Evolutionary conservation across 1,139 yeast genomes (phyloP).

Genomic region (Nakaseomyces delphensis): DNA sequence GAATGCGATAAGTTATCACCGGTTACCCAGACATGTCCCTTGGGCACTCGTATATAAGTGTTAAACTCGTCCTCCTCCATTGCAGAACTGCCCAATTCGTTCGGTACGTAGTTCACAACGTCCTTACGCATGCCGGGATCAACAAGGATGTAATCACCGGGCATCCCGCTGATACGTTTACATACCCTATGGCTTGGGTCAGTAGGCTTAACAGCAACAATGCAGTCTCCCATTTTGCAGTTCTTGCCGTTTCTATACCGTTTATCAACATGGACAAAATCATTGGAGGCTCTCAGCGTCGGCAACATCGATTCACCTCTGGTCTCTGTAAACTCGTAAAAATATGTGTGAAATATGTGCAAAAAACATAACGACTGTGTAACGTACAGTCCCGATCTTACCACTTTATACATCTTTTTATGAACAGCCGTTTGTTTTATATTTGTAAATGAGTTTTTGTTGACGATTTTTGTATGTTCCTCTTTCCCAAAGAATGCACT

Average conservation of each 20-base stretch:
- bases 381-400: conserved; percentile 5
- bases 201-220: conserved; percentile 85
- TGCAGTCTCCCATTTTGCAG: conserved; percentile 71
- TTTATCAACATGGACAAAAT: conserved; percentile 74
- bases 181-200: conserved; percentile 82
- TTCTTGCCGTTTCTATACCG: conserved; percentile 40
- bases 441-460: too few species aligned
- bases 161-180: conserved; percentile 91
- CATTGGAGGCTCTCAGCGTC: conserved; percentile 64
- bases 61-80: conserved; percentile 36
- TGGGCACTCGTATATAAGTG: conserved; percentile 60
- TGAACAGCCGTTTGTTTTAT: too few species aligned
- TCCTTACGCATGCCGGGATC: conserved; percentile 58
- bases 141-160: conserved; percentile 73
- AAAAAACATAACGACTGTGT: conserved; percentile 59
- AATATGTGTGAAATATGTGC: conserved; percentile 56
- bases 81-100: conserved; percentile 9
- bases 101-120: conserved; percentile 10
- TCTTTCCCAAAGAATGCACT: too few species aligned
- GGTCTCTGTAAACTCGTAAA: conserved; percentile 73
- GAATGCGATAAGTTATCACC: conserved; percentile 89
- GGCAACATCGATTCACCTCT: conserved; percentile 95
- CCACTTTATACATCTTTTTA: background rate
- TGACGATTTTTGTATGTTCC: too few species aligned
- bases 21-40: conserved; percentile 95